These are phyloP conservation scores for Aspergillus fumigatiaffinis DNA, from an alignment of 2,329 filamentous ascomycete genomes.

Conservation along the genomic window DNA sequence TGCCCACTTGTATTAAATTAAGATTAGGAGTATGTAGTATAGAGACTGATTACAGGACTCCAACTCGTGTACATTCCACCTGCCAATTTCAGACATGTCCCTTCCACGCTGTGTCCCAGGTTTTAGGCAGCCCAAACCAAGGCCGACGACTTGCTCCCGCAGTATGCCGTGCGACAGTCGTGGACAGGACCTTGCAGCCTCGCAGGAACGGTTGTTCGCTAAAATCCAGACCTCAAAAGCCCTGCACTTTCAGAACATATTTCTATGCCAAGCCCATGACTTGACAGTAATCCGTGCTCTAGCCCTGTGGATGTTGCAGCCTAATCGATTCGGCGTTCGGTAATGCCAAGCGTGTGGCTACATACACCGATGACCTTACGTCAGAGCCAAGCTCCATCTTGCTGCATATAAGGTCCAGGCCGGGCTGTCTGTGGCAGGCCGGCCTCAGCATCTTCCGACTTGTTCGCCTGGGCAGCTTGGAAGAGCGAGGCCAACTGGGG, in stretches of 20 bases:
- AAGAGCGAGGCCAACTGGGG: not conserved
- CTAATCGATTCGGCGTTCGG: not conserved
- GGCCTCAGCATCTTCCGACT: not conserved
- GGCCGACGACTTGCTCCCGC: not conserved
- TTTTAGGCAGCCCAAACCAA: not conserved
- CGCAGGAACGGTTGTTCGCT: not conserved
- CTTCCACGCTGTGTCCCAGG: not conserved
- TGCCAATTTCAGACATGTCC: not conserved
- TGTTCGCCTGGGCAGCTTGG: not conserved
- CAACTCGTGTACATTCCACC: not conserved
- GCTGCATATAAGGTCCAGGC: not conserved
- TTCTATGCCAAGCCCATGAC: not conserved
- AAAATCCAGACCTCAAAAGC: not conserved
- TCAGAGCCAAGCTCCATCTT: not conserved
- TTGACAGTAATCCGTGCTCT: not conserved
- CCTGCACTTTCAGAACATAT: not conserved
- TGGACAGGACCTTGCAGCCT: not conserved
- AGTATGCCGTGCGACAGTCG: not conserved
- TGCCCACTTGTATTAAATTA: not conserved
- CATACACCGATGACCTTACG: not conserved
- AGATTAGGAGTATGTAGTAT: not conserved
- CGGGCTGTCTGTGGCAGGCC: not conserved
- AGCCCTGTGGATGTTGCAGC: not conserved
- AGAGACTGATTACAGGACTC: not conserved
- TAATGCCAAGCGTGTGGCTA: not conserved